Base-by-base conservation (phyloP, 345 rosid species). In the Rhodamnia argentea region DNA sequence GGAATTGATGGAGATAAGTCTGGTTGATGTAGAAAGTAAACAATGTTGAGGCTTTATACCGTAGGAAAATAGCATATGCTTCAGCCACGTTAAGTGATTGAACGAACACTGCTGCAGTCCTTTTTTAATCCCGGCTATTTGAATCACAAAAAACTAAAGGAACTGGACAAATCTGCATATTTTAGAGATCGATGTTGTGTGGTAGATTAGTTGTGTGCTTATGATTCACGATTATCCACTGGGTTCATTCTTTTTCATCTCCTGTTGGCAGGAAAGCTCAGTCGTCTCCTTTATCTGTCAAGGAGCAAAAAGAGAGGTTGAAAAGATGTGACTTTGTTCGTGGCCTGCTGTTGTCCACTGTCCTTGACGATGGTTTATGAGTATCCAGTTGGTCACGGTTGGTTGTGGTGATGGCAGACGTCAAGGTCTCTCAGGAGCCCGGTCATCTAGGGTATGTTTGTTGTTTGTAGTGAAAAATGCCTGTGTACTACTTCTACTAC, bases 231-330 rank as follows among this genome's bases (percentile, higher is more conserved):
- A 37, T 70, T 70, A 18, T 70, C 26, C 81, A 4, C 82, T 42
- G 54, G 24, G 47, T 62, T 27, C 13, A 29, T 50, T 23, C 54
- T 84, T 22, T 59, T 37, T 42, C 27, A 18, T 23, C 44, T 42
- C 37, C 24, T 29, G 55, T 29, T 87, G 76, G 75, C 94, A 96
- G 97, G 90, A 92, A 89, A 82, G 88, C 52, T 24, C 88, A 84
- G 86, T 83, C 92, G 18, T 26, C 94, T 16, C 95, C 94, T 0
- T 88, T 96, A 83, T 95, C 99, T 2, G 88, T 90, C 24, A 92
- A 95, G 93, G 98, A 97, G 88, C 93, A 94, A 86, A 92, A 92
- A 85, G 96, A 96, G 91, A 97, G 93, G 92, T 84, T 90, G 47
- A 94, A 90, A 87, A 92, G 93, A 84, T 91, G 95, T 7, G 92